A percentile compares a stretch with the other conserved stretches of the same genome.
These are phyloP conservation scores for Diplodia intermedia DNA, from an alignment of 2,329 filamentous ascomycete genomes.

Conservation along the genomic window DNA sequence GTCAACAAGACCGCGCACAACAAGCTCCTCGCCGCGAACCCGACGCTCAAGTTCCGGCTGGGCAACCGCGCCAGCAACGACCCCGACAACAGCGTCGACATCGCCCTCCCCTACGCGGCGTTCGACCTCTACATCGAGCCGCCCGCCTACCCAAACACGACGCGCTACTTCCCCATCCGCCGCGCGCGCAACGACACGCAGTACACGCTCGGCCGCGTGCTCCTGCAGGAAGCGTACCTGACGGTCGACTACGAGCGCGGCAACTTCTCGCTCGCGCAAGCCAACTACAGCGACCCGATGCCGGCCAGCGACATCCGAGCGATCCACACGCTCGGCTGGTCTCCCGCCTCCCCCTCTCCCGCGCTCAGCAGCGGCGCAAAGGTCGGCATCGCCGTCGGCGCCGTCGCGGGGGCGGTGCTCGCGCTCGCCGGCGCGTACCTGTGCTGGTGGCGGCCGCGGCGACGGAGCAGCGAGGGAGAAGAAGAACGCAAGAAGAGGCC, in stretches of 20 bases:
- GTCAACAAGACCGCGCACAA: slow-evolving; percentile 48
- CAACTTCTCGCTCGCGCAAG: slow-evolving; percentile 40
- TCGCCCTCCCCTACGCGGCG: not conserved
- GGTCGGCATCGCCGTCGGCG: not conserved
- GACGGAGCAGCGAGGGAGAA: not conserved
- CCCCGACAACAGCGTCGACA: not conserved
- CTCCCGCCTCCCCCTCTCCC: slow-evolving; percentile 34
- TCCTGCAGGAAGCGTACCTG: slow-evolving; percentile 49
- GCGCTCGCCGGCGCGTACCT: not conserved
- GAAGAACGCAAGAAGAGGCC: not conserved
- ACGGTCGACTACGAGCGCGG: slow-evolving; percentile 46
- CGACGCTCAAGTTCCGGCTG: slow-evolving; percentile 48
- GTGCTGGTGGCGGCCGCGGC: slow-evolving; percentile 7
- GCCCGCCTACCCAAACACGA: not conserved
- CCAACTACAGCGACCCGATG: not conserved
- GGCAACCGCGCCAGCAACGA: slow-evolving; percentile 34
- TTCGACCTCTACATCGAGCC: not conserved
- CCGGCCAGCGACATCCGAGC: not conserved
- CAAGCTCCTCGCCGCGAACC: slow-evolving; percentile 42
- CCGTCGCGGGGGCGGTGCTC: not conserved
- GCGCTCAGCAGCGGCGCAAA: not conserved
- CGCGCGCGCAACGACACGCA: slow-evolving; percentile 44
- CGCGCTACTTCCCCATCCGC: slow-evolving; percentile 48
- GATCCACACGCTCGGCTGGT: not conserved
- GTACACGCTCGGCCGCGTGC: slow-evolving; percentile 41